Conservation (phyloP, 1,139 yeast genomes). For the Pichia terricola region DNA sequence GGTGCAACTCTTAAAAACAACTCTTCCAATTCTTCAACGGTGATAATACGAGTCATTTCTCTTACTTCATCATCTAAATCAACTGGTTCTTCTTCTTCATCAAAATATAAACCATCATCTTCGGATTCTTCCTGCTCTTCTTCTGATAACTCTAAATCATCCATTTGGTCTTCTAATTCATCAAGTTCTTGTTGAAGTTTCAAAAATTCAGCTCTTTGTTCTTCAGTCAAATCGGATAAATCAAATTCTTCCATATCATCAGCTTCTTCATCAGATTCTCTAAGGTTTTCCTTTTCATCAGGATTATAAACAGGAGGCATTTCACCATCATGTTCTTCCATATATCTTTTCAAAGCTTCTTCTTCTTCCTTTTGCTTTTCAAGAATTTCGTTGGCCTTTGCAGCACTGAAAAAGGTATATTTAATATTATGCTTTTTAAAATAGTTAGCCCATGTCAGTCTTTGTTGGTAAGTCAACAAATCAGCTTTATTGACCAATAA, state of each 20-base stretch:
- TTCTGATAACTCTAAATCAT: constrained; percentile 11
- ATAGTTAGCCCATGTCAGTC: constrained; percentile 80
- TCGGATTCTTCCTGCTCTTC: constrained; percentile 10
- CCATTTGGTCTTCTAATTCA: constrained; percentile 22
- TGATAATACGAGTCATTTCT: constrained; percentile 58
- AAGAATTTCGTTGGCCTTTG: constrained; percentile 62
- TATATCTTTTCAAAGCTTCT: constrained; percentile 18
- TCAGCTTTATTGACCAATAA: constrained; percentile 92
- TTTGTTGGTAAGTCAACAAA: constrained; percentile 64
- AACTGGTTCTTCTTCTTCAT: constrained; percentile 23
- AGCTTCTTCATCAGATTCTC: constrained; percentile 27
- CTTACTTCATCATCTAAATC: constrained; percentile 25
- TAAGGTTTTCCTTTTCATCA: constrained; percentile 51
- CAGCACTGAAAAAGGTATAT: constrained; percentile 91
- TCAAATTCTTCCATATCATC: constrained; percentile 14
- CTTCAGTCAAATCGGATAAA: constrained; percentile 27
- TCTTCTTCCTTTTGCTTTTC: constrained; percentile 47
- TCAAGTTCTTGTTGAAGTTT: constrained; percentile 23
- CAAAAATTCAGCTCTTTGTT: constrained; percentile 23
- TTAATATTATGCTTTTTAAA: constrained; percentile 60
- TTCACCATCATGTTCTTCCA: constrained; percentile 30
- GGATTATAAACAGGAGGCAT: constrained; percentile 33
- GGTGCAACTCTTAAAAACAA: constrained; percentile 80
- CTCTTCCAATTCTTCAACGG: constrained; percentile 76
- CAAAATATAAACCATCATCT: constrained; percentile 13